These are phyloP conservation scores for Neurospora sp. DNA, from an alignment of 495 filamentous ascomycete genomes.

Conservation along the genomic window DNA sequence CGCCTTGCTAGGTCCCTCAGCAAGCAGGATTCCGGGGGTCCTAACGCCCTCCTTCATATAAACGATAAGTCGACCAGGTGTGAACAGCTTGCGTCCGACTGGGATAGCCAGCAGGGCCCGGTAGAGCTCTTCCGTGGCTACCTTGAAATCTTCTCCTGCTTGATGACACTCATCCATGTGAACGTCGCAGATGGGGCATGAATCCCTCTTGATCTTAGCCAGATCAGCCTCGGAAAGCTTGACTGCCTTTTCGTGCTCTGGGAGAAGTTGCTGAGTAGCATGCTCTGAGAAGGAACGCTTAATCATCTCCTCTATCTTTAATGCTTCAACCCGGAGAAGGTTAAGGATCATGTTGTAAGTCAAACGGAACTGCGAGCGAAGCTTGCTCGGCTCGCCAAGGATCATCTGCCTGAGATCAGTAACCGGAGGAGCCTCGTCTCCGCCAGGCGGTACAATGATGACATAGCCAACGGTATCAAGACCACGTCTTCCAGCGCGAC, in stretches of 20 bases:
- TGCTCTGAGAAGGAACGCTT: constrained; percentile 98
- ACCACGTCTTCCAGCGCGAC: constrained; percentile 84
- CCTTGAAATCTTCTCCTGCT: constrained; percentile 66
- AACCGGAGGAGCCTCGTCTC: constrained; percentile 79
- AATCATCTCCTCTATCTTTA: constrained; percentile 99
- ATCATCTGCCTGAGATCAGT: constrained; percentile 83
- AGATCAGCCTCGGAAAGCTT: constrained; percentile 88
- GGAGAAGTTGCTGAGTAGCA: constrained; percentile 89
- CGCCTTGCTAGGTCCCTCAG: constrained; percentile 51
- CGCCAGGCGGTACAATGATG: constrained; percentile 73
- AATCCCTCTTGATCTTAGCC: constrained; percentile 75
- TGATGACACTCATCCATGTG: constrained; percentile 71
- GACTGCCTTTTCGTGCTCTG: constrained; percentile 89
- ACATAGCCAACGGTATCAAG: constrained; percentile 88
- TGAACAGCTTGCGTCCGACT: constrained; percentile 69
- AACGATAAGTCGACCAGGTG: constrained; percentile 61
- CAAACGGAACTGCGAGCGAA: constrained; percentile 89
- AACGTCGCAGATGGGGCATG: constrained; percentile 71
- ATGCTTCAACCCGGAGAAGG: constrained; percentile 83
- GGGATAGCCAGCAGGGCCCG: constrained; percentile 59
- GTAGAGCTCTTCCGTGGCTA: constrained; percentile 64
- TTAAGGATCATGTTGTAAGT: constrained; percentile 99
- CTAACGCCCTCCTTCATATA: constrained; percentile 61
- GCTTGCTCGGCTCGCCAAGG: constrained; percentile 86
- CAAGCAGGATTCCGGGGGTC: constrained; percentile 68